phyloP scores from a whole-genome alignment of 2,329 filamentous ascomycete genomes.

The Fonsecaea multimorphosa region DNA sequence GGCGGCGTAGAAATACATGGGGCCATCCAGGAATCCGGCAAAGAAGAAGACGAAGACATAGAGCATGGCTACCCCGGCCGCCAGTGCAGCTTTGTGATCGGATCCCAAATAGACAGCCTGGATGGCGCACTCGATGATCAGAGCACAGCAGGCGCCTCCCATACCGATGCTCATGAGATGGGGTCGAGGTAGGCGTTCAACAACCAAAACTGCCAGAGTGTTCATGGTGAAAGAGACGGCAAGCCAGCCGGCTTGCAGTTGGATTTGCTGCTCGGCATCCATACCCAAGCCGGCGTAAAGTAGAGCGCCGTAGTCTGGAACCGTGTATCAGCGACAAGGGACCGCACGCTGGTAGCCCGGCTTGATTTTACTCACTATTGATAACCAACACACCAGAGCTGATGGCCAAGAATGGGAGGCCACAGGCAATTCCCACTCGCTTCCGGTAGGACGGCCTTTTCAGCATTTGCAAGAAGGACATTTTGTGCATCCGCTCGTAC shows the following conservation, averaged over 20 bases:
- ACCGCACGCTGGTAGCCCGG: too few species aligned
- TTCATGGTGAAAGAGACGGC: slow-evolving; percentile 20
- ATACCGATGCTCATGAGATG: slow-evolving; percentile 41
- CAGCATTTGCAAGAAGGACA: background rate
- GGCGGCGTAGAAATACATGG: background rate
- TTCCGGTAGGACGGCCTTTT: slow-evolving; percentile 18
- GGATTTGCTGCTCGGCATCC: slow-evolving; percentile 38
- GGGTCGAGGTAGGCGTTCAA: slow-evolving; percentile 18
- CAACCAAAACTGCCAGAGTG: background rate
- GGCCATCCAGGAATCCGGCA: slow-evolving; percentile 39
- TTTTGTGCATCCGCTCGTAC: background rate
- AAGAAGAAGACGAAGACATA: slow-evolving; percentile 50
- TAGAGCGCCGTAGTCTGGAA: slow-evolving; percentile 46
- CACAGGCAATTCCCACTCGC: background rate
- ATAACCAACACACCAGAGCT: slow-evolving; percentile 48
- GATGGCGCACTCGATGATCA: too few species aligned
- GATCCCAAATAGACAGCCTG: slow-evolving; percentile 40
- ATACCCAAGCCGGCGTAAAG: slow-evolving; percentile 56
- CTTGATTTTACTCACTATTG: slow-evolving; percentile 38
- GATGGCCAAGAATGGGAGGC: background rate
- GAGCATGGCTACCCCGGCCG: slow-evolving; percentile 48
- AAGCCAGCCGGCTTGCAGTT: slow-evolving; percentile 2
- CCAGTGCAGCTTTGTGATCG: slow-evolving; percentile 41
- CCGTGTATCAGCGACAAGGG: too few species aligned
- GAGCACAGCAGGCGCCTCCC: too few species aligned